Evolutionary conservation across 805 yeast genomes (phyloP).

Genomic region (Cyberlindnera meyerae): DNA sequence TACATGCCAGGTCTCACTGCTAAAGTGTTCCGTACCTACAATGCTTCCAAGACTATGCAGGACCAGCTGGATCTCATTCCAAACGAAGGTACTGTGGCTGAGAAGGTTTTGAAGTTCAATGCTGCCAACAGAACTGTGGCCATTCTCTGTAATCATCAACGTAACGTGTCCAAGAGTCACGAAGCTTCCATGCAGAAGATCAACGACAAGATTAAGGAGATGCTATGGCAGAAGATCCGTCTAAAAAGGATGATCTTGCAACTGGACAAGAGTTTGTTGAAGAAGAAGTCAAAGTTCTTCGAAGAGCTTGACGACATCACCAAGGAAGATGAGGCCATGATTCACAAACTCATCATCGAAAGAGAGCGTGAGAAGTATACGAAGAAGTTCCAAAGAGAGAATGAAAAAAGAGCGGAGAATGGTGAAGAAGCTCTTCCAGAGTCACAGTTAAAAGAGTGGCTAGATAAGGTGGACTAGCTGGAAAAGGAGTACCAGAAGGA

Average conservation of each 20-base stretch:
- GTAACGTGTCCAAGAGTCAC: constrained; percentile 83
- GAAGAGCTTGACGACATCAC: constrained; percentile 62
- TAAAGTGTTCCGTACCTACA: constrained; percentile 94
- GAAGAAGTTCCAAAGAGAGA: constrained; percentile 69
- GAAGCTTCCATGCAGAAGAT: constrained; percentile 77
- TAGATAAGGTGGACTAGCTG: constrained; percentile 50
- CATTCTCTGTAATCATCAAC: constrained; percentile 93
- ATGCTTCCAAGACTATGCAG: constrained; percentile 96
- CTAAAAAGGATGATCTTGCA: constrained; percentile 64
- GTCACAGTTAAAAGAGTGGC: constrained; percentile 52
- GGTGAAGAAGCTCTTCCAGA: constrained; percentile 48
- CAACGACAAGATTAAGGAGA: constrained; percentile 69
- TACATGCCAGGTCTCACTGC: constrained; percentile 95
- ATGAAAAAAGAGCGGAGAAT: constrained; percentile 64
- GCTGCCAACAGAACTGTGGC: constrained; percentile 97
- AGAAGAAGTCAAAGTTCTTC: constrained; percentile 54
- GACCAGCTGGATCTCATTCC: constrained; percentile 82
- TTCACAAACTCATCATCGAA: constrained; percentile 56
- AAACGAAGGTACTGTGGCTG: constrained; percentile 84
- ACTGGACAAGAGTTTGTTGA: constrained; percentile 49
- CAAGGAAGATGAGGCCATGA: constrained; percentile 55
- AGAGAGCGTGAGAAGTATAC: constrained; percentile 60
- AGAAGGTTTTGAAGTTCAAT: constrained; percentile 80
- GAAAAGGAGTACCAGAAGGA: constrained; percentile 52
- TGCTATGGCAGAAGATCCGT: constrained; percentile 79